Evolutionary conservation across 2,329 filamentous ascomycete genomes (phyloP), one percentile per base, ranked within the genome.

Genomic region (Didymosphaeria variabile): DNA sequence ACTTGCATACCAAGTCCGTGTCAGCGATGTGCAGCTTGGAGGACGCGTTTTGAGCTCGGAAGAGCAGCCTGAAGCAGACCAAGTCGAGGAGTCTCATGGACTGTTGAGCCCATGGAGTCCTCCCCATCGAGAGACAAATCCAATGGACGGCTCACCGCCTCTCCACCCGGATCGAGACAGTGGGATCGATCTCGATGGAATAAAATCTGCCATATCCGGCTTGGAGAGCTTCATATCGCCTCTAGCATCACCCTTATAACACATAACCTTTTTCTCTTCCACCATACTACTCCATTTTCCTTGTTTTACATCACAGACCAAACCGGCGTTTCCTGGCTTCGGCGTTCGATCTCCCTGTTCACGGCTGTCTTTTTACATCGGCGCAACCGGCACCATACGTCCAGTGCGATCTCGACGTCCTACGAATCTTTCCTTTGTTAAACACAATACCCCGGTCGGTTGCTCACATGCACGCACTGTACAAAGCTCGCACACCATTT

Each of bases 1-100:
- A 0, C 85, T 99, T 2, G 90, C 91, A 51, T 97, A 97, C 74
- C 85, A 87, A 60, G 92, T 97, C 29, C 86, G 86, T 32, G 87
- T 91, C 9, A 91, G 88, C 66, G 94, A 98, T 71, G 85, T 97
- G 36, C 87, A 91, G 69, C 81, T 97, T 3, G 93, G 93, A 13
- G 93, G 93, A 0, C 87, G 93, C 23, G 91, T 97, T 1, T 83
- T 97, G 3, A 84, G 86, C 2, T 84, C 86, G 0, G 91, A 94
- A 64, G 91, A 94, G 51, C 79, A 88, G 5, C 60, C 69, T 17
- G 72, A 75, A 21, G 63, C 54, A 7, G 70, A 68, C 3, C 63
- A 68, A 5, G 67, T 67, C 9, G 65, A 54, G 53, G 71, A 68
- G 36, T 72, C 69, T 1, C 72, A 66, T 55, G 70, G 73, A 29